Conservation (phyloP, 176 grass and related monocot species). For the Paspalum vaginatum region DNA sequence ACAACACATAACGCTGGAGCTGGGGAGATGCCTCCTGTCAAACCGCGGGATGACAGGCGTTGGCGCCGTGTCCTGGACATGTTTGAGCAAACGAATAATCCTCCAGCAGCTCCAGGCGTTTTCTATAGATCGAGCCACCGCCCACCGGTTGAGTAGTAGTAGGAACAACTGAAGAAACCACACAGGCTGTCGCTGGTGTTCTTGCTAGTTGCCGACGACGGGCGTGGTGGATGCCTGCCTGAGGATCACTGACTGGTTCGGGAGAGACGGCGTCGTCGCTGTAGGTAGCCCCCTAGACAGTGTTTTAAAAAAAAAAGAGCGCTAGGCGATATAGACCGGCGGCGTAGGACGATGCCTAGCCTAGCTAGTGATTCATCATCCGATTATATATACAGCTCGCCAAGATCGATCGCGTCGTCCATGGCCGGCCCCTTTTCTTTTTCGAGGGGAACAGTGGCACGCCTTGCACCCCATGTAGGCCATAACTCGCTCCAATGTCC, state of each 20-base stretch:
- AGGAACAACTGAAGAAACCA: neutral
- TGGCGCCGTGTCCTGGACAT: slow-evolving; percentile 35
- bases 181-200: neutral
- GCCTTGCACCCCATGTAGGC: neutral
- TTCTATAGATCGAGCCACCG: neutral
- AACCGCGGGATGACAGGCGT: neutral
- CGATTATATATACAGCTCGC: too few relatives aligned
- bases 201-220: neutral
- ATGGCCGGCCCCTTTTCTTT: neutral
- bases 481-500: slow-evolving; percentile 3
- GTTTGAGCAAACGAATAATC: slow-evolving; percentile 39
- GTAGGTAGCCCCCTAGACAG: neutral
- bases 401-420: too few relatives aligned
- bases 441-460: neutral
- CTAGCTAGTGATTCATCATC: too few relatives aligned
- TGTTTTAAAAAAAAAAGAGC: neutral
- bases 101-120: neutral
- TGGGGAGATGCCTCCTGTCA: slow-evolving; percentile 17
- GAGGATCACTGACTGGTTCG: neutral
- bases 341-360: neutral
- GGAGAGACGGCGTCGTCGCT: neutral
- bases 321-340: neutral
- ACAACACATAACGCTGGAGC: neutral
- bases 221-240: neutral
- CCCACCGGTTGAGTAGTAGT: neutral